These are phyloP conservation scores for Alternaria viburni DNA, from an alignment of 2,329 filamentous ascomycete genomes.

Conservation along the genomic window DNA sequence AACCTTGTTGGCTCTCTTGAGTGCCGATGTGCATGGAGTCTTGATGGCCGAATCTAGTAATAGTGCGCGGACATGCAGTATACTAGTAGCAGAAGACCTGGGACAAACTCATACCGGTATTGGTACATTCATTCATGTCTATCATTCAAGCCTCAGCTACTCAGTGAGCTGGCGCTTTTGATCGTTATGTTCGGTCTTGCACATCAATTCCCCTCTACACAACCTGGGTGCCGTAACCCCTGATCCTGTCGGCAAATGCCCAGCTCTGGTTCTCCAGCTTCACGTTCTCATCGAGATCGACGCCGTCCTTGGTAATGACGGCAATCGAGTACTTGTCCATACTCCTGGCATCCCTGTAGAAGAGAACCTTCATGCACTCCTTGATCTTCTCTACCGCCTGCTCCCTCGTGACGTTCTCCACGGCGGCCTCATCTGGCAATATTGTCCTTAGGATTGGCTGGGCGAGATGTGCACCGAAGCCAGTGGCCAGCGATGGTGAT, in stretches of 20 bases:
- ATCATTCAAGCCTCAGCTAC: constrained; percentile 32
- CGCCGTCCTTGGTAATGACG: constrained; percentile 82
- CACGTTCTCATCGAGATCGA: constrained; percentile 83
- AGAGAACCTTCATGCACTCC: constrained; percentile 98
- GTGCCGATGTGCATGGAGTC: background rate
- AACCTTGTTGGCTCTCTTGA: constrained; percentile 1
- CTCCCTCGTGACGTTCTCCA: constrained; percentile 74
- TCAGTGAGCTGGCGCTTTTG: constrained; percentile 2
- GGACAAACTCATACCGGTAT: constrained; percentile 21
- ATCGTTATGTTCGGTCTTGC: background rate
- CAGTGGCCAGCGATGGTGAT: constrained; percentile 86
- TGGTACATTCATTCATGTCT: constrained; percentile 46
- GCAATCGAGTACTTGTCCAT: constrained; percentile 91
- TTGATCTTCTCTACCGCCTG: constrained; percentile 80
- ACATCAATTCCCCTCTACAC: constrained; percentile 18
- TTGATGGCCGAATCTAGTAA: background rate
- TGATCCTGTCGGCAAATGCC: constrained; percentile 95
- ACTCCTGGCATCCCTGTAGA: constrained; percentile 94
- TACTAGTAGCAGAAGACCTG: background rate
- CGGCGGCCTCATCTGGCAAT: constrained; percentile 82
- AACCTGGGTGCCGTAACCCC: constrained; percentile 88
- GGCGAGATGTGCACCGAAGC: constrained; percentile 90
- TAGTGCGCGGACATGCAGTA: background rate
- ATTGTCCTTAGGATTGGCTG: constrained; percentile 86
- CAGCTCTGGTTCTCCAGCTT: constrained; percentile 95